These are phyloP conservation scores for Stereum hirsutum DNA, from an alignment of 1,284 basidiomycete genomes.

Conservation along the genomic window DNA sequence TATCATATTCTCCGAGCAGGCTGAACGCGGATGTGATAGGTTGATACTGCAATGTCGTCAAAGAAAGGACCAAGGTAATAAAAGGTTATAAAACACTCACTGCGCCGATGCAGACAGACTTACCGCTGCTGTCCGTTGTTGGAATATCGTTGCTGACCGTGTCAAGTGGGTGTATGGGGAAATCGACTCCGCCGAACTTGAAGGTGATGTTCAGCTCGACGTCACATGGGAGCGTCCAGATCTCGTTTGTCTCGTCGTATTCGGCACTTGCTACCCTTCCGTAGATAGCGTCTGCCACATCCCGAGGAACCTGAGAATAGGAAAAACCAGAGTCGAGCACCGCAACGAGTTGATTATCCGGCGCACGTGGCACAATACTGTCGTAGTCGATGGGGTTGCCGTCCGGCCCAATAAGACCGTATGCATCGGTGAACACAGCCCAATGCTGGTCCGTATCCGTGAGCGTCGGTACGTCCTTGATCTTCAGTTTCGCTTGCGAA, in stretches of 20 bases:
- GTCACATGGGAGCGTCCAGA: slow-evolving; percentile 68
- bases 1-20: slow-evolving; percentile 66
- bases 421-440: slow-evolving; percentile 60
- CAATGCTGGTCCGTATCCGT: slow-evolving; percentile 63
- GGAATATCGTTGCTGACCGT: slow-evolving; percentile 50
- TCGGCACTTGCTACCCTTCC: slow-evolving; percentile 68
- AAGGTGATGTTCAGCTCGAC: slow-evolving; percentile 63
- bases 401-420: slow-evolving; percentile 63
- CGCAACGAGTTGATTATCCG: slow-evolving; percentile 38
- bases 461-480: slow-evolving; percentile 53
- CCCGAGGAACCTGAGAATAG: slow-evolving; percentile 61
- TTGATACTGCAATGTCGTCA: slow-evolving; percentile 47
- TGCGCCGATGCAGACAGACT: slow-evolving; percentile 55
- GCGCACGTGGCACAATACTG: slow-evolving; percentile 51
- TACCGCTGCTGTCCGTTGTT: slow-evolving; percentile 44
- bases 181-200: slow-evolving; percentile 58
- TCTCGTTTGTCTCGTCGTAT: slow-evolving; percentile 45
- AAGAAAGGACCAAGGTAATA: neutral
- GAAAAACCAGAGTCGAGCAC: slow-evolving; percentile 72
- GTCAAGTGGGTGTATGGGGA: slow-evolving; percentile 68
- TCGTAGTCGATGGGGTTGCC: slow-evolving; percentile 48
- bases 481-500: slow-evolving; percentile 50
- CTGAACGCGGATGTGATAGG: slow-evolving; percentile 75
- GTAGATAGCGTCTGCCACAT: slow-evolving; percentile 70
- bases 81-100: slow-evolving; percentile 36